Base-by-base conservation (phyloP, 345 rosid genomes). In the Eucalyptus paniculata region DNA sequence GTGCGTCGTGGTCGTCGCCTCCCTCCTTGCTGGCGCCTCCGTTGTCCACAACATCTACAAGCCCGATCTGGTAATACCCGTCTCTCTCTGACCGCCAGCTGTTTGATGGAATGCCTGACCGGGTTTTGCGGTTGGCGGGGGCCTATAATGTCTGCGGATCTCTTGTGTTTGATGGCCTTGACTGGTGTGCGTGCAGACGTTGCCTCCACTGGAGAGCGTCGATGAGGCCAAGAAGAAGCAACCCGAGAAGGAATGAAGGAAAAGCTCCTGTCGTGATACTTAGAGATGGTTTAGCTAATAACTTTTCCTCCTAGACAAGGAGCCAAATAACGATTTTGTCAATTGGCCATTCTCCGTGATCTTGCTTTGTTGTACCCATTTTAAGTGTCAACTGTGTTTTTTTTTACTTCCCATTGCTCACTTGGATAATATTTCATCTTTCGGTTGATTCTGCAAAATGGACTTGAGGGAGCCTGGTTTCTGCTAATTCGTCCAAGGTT, bases 11-110 rank as follows among this genome's bases (percentile, higher is more conserved):
- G 96, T 95, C 87, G 82, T 96, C 85, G 93, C 88, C 30, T 96
- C 99, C 30, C 95, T 97, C 62, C 96, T 97, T 24, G 92, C 93
- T 18, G 99, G 99, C 40, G 97, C 97, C 86, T 96, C 99, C 28
- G 82, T 95, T 34, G 97, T 95, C 87, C 97, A 95, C 94, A 95
- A 94, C 91, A 88, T 96, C 62, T 92, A 94, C 91, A 94, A 94
- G 88, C 98, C 98, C 18, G 89, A 94, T 89, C 97, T 95, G 50
- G 97, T 95, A 96, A 23, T 91, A 37, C 44, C 37, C 53, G 21
- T 87, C 88, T 24, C 21, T 45, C 56, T 44, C 45, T n/a, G 92
- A 88, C 67, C 89, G 67, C 37, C 77, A 88, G 30, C 37, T 92
- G 95, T 94, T 95, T 88, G 96, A 92, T 90, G 88, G 91, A 94